Evolutionary conservation across 2,329 filamentous ascomycete genomes (phyloP), one percentile per base, ranked within the genome.

Genomic region (Aureobasidium uvarum): DNA sequence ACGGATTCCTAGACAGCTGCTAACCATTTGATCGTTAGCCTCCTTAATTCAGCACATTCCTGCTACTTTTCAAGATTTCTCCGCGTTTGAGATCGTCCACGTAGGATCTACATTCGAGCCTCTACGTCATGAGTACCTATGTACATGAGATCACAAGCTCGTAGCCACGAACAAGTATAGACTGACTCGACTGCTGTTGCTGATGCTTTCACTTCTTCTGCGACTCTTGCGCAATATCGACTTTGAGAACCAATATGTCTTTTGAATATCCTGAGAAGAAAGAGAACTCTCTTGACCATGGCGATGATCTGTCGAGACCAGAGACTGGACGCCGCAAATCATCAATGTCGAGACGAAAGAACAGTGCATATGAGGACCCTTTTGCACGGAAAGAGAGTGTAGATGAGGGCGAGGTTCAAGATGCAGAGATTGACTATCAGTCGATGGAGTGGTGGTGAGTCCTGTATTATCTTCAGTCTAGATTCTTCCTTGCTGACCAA

Each of bases 391-490:
- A 52, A 43, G 48, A 55, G 8, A 43, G 41, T 11, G 39, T 62
- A 20, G 66, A 64, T 6, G 50, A 25, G n/a, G 59, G 59, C 11
- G 59, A 63, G 0, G 18, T 52, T 7, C 20, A 63, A 45, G 60
- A 68, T 48, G 64, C 64, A 54, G 68, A 80, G 65, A 78, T 84
- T 64, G 79, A 84, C 67, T 84, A 83, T 71, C 80, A 80, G 69
- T 80, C 80, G 0, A 77, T 83, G 75, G 75, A 75, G 65, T 85
- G 82, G 82, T 79, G 76, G 77, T 76, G 50, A 20, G 20, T 41
- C 33, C 13, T 18, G 5, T 36, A 5, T 1, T 1, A 36, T 31
- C 39, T 14, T n/a, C 10, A 2, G 3, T 8, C 8, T 25, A 2
- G 14, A 33, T 25, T 5, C 11, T 13, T 5, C 6, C 8, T 23